phyloP scores from a whole-genome alignment of 2,329 filamentous ascomycete genomes.

The Lizonia empirigonia region DNA sequence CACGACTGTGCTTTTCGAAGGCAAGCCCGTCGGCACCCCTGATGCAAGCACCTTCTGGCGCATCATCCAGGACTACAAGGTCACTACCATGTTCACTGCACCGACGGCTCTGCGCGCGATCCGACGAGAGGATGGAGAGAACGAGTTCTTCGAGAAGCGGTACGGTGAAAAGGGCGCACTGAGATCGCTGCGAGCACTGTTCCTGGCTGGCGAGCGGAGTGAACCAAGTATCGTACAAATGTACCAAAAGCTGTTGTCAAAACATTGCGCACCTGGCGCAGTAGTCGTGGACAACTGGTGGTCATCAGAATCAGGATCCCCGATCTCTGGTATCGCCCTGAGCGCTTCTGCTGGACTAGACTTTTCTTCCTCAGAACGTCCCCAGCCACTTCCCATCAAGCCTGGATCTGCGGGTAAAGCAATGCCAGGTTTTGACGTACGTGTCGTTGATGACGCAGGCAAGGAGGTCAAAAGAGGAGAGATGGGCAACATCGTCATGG shows the following conservation, averaged over 20 bases:
- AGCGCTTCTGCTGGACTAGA: constrained; percentile 66
- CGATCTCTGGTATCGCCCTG: constrained; percentile 69
- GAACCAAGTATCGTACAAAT: constrained; percentile 83
- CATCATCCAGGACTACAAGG: constrained; percentile 80
- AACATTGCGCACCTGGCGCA: constrained; percentile 68
- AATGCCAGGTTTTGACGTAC: constrained; percentile 89
- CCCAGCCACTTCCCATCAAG: constrained; percentile 66
- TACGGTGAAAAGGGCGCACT: constrained; percentile 71
- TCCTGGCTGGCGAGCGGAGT: constrained; percentile 86
- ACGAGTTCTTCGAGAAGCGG: constrained; percentile 65
- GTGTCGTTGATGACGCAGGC: constrained; percentile 81
- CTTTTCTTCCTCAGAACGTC: constrained; percentile 51
- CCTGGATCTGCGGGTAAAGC: constrained; percentile 89
- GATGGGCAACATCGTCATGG: constrained; percentile 93
- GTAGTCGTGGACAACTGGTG: constrained; percentile 75
- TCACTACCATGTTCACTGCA: constrained; percentile 79
- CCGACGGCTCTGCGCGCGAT: constrained; percentile 88
- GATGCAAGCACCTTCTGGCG: constrained; percentile 89
- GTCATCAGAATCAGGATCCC: constrained; percentile 73
- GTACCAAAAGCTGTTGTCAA: constrained; percentile 74
- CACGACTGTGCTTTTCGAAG: constrained; percentile 86
- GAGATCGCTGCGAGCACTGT: constrained; percentile 73
- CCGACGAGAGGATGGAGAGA: constrained; percentile 80
- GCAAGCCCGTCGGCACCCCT: constrained; percentile 90
- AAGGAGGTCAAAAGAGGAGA: constrained; percentile 70